Conservation (phyloP, 257 asterid species). For the Parsonsia alboflavescens region DNA sequence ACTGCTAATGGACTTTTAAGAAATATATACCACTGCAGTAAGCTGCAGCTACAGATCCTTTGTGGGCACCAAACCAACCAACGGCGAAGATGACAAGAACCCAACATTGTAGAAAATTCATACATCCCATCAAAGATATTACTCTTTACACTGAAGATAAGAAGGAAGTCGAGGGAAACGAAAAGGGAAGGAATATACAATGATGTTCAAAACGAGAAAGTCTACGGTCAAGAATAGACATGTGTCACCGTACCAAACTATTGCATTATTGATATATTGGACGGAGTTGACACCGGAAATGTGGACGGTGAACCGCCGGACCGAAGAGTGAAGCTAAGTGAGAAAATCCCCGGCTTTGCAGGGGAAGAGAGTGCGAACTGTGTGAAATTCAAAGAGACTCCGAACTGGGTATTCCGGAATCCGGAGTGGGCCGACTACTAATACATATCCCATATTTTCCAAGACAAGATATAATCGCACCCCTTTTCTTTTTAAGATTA, state of each 20-base stretch:
- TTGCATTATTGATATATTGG: not conserved
- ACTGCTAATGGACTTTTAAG: not conserved
- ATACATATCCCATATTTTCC: not conserved
- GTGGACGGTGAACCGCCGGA: constrained; percentile 13
- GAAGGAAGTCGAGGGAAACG: not conserved
- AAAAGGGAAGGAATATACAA: not conserved
- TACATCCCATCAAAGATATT: not conserved
- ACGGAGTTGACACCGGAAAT: constrained; percentile 11
- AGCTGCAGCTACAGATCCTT: not conserved
- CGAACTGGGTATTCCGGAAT: not conserved
- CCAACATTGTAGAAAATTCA: not conserved
- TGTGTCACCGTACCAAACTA: not conserved
- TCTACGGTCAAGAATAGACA: constrained; percentile 5
- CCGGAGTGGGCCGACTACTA: not conserved
- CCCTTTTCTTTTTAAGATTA: no score
- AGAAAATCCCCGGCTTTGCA: not conserved
- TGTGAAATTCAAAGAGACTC: constrained; percentile 2
- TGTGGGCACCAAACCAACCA: not conserved
- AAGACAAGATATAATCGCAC: no score
- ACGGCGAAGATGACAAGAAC: not conserved
- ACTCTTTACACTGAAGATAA: no score
- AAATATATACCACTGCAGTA: not conserved
- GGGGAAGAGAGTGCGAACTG: constrained; percentile 5
- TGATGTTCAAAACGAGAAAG: not conserved
- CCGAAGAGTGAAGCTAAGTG: not conserved